Evolutionary conservation across 768 basidiomycete species (phyloP), one percentile per base, ranked within the genome.

Genomic region (Trametes coccinea): DNA sequence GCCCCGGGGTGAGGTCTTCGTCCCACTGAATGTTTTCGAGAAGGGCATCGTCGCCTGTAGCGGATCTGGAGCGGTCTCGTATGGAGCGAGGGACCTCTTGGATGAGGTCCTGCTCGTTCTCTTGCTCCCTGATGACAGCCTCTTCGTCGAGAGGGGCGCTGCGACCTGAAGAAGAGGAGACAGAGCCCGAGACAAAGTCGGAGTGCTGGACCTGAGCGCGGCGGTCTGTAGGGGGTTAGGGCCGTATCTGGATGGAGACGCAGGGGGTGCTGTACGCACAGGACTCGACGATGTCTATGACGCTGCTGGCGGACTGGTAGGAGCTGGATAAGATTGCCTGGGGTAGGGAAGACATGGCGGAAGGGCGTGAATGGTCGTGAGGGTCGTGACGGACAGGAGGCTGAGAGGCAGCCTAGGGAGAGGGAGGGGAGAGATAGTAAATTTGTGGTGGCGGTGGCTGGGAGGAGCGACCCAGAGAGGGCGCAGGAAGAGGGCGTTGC

Each of bases 201-300:
- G 84, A 84, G 43, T 84, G 77, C 10, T 89, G 80, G 67, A 82
- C 87, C 69, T 90, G 88, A 7, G 87, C 77, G 33, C 89, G 82
- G 56, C 84, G 84, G 70, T 90, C 89, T 91, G 64, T 17, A 59
- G 44, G 60, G 10, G 52, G 63, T 6, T 31, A 56, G 48, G 45
- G 46, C 55, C 8, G 48, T 61, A 13, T 27, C 41, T 5, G 6
- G 17, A 31, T n/a, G 2, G 13, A 6, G 40, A 3, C 22, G 29
- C 37, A 39, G 5, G 44, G 41, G 14, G n/a, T 9, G 44, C n/a
- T 27, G n/a, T 29, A 61, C 67, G 54, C 34, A 67, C 67, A 67
- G 30, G 67, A 56, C 44, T 65, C 63, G 43, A 67, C 56, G 8
- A 58, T 64, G 56, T 66, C 67, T 48, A 65, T 63, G 53, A 68